A percentile compares a stretch with the other conserved stretches of the same genome.
Evolutionary conservation across 768 basidiomycete species (phyloP).

Genomic region (Lentinula guzmanii): DNA sequence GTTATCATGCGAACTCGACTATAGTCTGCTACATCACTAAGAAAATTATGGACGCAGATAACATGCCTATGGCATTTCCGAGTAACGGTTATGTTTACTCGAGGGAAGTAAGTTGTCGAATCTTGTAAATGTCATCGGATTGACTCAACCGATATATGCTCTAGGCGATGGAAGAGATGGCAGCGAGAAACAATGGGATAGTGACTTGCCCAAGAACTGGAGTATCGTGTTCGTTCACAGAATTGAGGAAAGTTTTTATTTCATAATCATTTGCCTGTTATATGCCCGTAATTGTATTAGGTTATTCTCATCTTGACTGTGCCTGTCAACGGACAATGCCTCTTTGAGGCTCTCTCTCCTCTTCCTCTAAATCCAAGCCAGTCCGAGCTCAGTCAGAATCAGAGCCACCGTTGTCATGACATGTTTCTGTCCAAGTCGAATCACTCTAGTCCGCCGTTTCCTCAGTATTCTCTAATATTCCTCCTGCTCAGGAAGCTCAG

Average conservation of each 20-base stretch:
- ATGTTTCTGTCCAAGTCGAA: background rate
- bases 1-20: slow-evolving; percentile 93
- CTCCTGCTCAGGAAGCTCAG: too few relatives aligned
- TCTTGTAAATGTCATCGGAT: slow-evolving; percentile 3
- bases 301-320: too few relatives aligned
- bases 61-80: slow-evolving; percentile 88
- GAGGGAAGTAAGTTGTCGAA: slow-evolving; percentile 57
- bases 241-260: slow-evolving; percentile 85
- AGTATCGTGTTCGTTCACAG: slow-evolving; percentile 53
- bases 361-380: too few relatives aligned
- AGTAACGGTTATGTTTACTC: slow-evolving; percentile 85
- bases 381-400: background rate
- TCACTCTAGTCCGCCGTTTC: too few relatives aligned
- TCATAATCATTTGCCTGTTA: slow-evolving; percentile 37
- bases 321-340: too few relatives aligned
- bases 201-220: slow-evolving; percentile 84
- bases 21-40: slow-evolving; percentile 91
- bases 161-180: slow-evolving; percentile 88
- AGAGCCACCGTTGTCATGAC: background rate
- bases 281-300: background rate
- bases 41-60: slow-evolving; percentile 92
- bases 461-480: too few relatives aligned
- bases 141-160: slow-evolving; percentile 9
- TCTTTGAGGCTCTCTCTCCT: background rate
- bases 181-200: slow-evolving; percentile 65